Evolutionary conservation across 768 basidiomycete genomes (phyloP), one percentile per base, ranked within the genome.

Genomic region (Crassisporium funariophilum): DNA sequence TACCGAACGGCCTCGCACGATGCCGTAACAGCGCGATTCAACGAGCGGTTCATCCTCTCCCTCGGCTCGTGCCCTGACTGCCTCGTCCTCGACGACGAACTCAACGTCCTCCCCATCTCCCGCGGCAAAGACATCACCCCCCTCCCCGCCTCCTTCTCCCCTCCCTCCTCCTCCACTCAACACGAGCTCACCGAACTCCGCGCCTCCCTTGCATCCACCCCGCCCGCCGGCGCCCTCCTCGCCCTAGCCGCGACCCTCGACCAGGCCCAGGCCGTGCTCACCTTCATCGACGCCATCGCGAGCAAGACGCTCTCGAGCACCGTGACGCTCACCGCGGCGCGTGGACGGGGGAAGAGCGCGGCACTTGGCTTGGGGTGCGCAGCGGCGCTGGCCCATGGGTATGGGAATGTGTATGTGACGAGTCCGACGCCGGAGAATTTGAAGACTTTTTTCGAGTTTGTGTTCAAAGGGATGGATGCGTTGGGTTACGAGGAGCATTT

Each of bases 11-110:
- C 91, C 10, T 85, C 91, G 1, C 91, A 95, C 59, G 89, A 91
- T 59, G 77, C 86, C 5, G 88, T 95, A 22, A 75, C 85, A n/a
- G 91, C 97, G 0, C 83, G 97, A 20, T 99, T 99, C 74, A 99
- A 99, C 68, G 97, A 99, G 64, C 88, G 97, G 9, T 99, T 99
- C 69, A 98, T 99, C 58, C 80, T 99, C 13, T 99, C 97, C 15
- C 83, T 99, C 15, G 93, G 93, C 17, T 88, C 91, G 13, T 98
- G 92, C 60, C 76, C 85, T 6, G 91, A 95, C 61, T 98, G 95
- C 58, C 76, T 99, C 1, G 84, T 98, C 19, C 79, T 99, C 40
- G 97, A 99, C 61, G 97, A 99, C 60, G 97, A 99, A 66, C 82
- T 99, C 35, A 98, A 98, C 62, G 95, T 98, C 10, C 81, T 99